A percentile compares a stretch with the other conserved stretches of the same genome.
Conservation (phyloP, 1,284 basidiomycete genomes). For the Irpex lacteus region DNA sequence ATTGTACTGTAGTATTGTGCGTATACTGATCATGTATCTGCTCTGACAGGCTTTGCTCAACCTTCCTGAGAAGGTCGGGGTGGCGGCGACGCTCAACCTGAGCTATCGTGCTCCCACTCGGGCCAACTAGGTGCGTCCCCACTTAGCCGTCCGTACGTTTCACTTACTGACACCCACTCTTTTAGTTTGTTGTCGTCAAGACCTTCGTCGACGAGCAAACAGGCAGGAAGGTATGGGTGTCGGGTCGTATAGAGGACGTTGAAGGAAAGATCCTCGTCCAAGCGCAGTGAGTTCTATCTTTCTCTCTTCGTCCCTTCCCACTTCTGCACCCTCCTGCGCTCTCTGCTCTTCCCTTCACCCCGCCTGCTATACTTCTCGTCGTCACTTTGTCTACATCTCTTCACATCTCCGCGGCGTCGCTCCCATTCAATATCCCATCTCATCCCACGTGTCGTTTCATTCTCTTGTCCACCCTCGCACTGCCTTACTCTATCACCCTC, state of each 20-base stretch:
- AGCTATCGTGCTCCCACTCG: slow-evolving; percentile 80
- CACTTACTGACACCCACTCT: slow-evolving; percentile 3
- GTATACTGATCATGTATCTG: not conserved
- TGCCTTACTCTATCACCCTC: no score
- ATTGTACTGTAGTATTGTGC: no score
- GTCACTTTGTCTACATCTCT: no score
- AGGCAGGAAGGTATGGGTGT: slow-evolving; percentile 77
- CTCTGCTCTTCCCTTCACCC: no score
- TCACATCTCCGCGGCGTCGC: no score
- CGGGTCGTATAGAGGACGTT: slow-evolving; percentile 73
- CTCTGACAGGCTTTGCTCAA: slow-evolving; percentile 87
- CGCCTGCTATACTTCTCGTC: no score
- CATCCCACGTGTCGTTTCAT: no score
- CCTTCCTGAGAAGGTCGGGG: slow-evolving; percentile 87
- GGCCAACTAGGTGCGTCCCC: slow-evolving; percentile 71
- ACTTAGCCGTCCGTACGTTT: not conserved
- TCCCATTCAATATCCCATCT: no score
- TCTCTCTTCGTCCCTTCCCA: no score
- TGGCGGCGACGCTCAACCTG: slow-evolving; percentile 80
- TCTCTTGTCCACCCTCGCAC: no score
- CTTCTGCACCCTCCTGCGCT: no score
- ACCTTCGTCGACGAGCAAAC: slow-evolving; percentile 61
- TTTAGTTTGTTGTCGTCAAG: slow-evolving; percentile 65
- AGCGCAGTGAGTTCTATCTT: slow-evolving; percentile 59
- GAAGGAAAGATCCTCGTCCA: slow-evolving; percentile 79